phyloP scores from a whole-genome alignment of 1,139 yeast species.

The Pichia sp. region DNA sequence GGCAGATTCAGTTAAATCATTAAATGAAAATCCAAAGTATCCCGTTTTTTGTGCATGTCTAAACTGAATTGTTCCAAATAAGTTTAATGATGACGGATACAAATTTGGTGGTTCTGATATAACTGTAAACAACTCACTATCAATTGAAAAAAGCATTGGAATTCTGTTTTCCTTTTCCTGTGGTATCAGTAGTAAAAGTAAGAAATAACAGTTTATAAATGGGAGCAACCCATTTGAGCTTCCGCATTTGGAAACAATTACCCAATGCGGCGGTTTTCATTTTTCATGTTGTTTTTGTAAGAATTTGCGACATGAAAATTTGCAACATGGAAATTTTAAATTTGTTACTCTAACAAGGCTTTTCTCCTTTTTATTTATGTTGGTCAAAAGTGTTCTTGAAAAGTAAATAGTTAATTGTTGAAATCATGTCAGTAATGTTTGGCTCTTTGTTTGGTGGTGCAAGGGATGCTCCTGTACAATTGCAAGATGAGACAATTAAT shows the following conservation, averaged over 20 bases:
- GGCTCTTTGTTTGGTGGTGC: neutral
- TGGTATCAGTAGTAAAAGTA: too few relatives aligned
- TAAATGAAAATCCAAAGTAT: neutral
- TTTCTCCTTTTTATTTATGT: too few relatives aligned
- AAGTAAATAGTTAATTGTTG: neutral
- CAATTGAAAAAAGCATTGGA: neutral
- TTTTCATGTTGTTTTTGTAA: too few relatives aligned
- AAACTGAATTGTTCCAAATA: neutral
- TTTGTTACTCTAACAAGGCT: too few relatives aligned
- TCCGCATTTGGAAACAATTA: neutral
- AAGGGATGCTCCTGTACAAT: neutral
- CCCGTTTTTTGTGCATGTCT: neutral
- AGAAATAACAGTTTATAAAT: too few relatives aligned
- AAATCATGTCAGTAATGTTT: neutral
- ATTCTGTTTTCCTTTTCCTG: too few relatives aligned
- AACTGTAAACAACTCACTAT: neutral
- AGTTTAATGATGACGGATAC: neutral
- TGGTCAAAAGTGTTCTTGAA: too few relatives aligned
- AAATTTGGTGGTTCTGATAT: neutral
- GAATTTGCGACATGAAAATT: too few relatives aligned
- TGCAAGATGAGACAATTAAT: neutral
- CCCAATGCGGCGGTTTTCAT: neutral
- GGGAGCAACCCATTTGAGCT: neutral
- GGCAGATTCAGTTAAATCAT: neutral
- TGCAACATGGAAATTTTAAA: neutral